Evolutionary conservation across 208 protist genomes (phyloP).

Genomic region (Leishmania mexicana): DNA sequence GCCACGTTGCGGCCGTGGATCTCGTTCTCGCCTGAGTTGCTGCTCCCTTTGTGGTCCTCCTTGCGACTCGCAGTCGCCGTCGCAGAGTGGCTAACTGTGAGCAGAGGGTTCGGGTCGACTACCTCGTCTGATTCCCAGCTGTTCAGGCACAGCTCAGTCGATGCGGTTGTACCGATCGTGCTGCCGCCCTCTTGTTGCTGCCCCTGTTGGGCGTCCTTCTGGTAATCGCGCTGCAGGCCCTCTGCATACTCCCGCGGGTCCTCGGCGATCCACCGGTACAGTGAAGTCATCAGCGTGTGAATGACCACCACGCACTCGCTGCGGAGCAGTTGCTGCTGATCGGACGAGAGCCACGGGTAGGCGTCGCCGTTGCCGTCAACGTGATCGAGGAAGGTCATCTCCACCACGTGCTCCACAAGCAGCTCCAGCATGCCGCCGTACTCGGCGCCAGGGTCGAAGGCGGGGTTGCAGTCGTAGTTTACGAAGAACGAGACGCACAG

Average conservation of each 20-base stretch:
- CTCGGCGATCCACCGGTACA: constrained; percentile 79
- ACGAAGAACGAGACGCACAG: constrained; percentile 80
- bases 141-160: constrained; percentile 42
- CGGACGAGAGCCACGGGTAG: constrained; percentile 57
- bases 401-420: constrained; percentile 71
- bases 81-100: background rate
- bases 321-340: constrained; percentile 83
- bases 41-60: constrained; percentile 10
- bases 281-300: constrained; percentile 57
- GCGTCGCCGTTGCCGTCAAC: constrained; percentile 37
- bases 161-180: constrained; percentile 11
- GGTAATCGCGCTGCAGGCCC: constrained; percentile 8
- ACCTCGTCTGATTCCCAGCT: constrained; percentile 34
- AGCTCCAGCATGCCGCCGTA: constrained; percentile 83
- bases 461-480: constrained; percentile 89
- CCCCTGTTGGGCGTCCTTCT: constrained; percentile 7
- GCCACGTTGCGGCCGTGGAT: constrained; percentile 12
- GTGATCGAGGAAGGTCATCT: constrained; percentile 64
- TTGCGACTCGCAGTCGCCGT: background rate
- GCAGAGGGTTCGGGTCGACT: background rate
- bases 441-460: constrained; percentile 66
- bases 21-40: background rate
- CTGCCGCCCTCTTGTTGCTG: constrained; percentile 11
- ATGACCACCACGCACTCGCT: constrained; percentile 66
- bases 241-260: constrained; percentile 68